Evolutionary conservation across 139 green algal genomes (phyloP).

Genomic region (Chloropicon primus): DNA sequence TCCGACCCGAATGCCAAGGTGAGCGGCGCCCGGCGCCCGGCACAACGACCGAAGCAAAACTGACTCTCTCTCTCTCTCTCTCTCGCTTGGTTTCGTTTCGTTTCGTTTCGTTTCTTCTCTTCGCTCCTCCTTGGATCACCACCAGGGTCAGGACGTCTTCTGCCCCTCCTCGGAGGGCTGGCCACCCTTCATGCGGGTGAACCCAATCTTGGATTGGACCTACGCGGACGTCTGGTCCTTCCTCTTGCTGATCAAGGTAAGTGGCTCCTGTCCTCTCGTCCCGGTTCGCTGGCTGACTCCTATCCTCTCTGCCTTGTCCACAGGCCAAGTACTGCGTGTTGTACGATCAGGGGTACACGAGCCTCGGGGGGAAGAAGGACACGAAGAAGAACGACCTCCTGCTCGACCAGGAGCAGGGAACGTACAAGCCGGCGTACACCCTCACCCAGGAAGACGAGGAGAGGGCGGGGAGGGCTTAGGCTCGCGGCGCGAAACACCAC

Average conservation of each 20-base stretch:
- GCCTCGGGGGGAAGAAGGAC: slow-evolving; percentile 47
- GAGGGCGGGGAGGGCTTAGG: neutral
- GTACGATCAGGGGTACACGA: slow-evolving; percentile 84
- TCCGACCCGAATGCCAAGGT: slow-evolving; percentile 12
- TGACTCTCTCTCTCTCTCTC: too few species aligned
- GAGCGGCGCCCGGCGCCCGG: too few species aligned
- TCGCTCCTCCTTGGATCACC: too few species aligned
- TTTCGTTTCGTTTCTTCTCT: too few species aligned
- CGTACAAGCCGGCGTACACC: neutral
- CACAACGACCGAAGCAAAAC: too few species aligned
- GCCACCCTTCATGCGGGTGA: slow-evolving; percentile 94
- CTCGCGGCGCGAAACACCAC: neutral
- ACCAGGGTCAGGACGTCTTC: slow-evolving; percentile 59
- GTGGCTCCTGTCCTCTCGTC: slow-evolving; percentile 46
- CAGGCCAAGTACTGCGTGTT: slow-evolving; percentile 18
- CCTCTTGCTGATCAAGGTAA: slow-evolving; percentile 30
- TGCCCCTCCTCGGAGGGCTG: slow-evolving; percentile 68
- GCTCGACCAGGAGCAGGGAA: neutral
- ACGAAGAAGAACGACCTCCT: slow-evolving; percentile 48
- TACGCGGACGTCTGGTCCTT: slow-evolving; percentile 86
- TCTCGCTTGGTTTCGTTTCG: too few species aligned
- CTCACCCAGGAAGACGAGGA: neutral
- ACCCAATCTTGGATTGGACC: slow-evolving; percentile 86
- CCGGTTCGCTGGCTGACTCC: neutral
- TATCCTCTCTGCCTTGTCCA: neutral